Percentiles rank a stretch among this genome's conserved stretches.
Evolutionary conservation across 129 eudicot species (phyloP).

Genomic region (Helichrysum umbraculigerum): DNA sequence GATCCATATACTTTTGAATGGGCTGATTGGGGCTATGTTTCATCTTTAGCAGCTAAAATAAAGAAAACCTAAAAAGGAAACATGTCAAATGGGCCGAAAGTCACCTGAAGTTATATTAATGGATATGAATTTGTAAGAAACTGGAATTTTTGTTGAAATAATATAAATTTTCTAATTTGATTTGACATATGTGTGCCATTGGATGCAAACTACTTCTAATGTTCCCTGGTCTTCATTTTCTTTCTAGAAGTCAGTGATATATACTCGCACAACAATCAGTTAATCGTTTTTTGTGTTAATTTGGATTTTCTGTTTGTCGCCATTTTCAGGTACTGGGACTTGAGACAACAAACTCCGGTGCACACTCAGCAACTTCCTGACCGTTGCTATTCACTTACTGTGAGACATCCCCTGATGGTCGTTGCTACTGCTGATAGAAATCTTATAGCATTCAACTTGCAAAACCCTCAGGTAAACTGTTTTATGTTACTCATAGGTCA

Average conservation of each 20-base stretch:
- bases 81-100: neutral
- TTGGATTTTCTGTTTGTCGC: constrained; percentile 4
- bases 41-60: neutral
- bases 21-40: neutral
- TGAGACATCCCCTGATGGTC: constrained; percentile 83
- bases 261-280: too few species aligned
- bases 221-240: neutral
- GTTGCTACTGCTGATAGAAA: constrained; percentile 95
- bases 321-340: constrained; percentile 83
- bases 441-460: constrained; percentile 70
- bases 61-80: neutral
- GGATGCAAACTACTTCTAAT: neutral
- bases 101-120: neutral
- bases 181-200: neutral
- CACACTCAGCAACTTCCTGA: constrained; percentile 85
- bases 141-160: neutral
- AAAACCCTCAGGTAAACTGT: constrained; percentile 81
- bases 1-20: neutral
- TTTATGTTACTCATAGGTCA: constrained; percentile 1
- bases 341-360: constrained; percentile 80
- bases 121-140: neutral
- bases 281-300: neutral
- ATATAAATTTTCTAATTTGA: too few species aligned
- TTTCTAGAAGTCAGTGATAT: neutral
- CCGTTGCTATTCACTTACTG: constrained; percentile 85